phyloP scores from a whole-genome alignment of 1,139 yeast species.

The Meyerozyma elateridarum region DNA sequence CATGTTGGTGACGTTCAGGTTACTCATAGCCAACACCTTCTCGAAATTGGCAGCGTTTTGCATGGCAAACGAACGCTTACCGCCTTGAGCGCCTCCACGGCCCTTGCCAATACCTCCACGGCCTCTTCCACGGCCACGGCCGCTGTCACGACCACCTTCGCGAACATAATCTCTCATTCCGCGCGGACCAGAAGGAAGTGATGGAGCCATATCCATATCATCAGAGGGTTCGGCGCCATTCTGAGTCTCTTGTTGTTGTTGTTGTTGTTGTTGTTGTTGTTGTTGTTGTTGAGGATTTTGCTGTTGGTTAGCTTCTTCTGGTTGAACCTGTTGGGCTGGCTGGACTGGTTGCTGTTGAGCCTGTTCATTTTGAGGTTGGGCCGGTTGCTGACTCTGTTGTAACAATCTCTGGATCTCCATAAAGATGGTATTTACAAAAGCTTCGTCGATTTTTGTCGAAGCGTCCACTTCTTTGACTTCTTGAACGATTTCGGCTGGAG shows the following conservation, averaged over 20 bases:
- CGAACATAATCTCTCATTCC: slow-evolving; percentile 1
- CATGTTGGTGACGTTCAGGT: slow-evolving; percentile 18
- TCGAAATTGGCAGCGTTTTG: slow-evolving; percentile 38
- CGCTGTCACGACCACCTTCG: slow-evolving; percentile 2
- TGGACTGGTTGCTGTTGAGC: slow-evolving; percentile 11
- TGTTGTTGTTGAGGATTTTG: slow-evolving; percentile 17
- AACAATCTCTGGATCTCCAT: slow-evolving; percentile 46
- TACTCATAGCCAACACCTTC: slow-evolving; percentile 34
- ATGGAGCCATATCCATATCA: slow-evolving; percentile 3
- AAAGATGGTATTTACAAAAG: slow-evolving; percentile 48
- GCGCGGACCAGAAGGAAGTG: slow-evolving; percentile 2
- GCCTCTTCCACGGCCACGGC: slow-evolving; percentile 7
- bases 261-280: slow-evolving; percentile 15
- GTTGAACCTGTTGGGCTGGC: slow-evolving; percentile 8
- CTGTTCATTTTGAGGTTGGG: slow-evolving; percentile 9
- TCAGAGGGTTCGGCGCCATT: slow-evolving; percentile 2
- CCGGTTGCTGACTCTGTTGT: slow-evolving; percentile 6
- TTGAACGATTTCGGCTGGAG: slow-evolving; percentile 55
- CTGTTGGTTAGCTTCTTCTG: slow-evolving; percentile 10
- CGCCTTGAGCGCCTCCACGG: slow-evolving; percentile 8
- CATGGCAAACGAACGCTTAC: slow-evolving; percentile 27
- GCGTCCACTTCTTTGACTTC: slow-evolving; percentile 69
- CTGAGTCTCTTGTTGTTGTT: slow-evolving; percentile 13
- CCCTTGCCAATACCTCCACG: slow-evolving; percentile 11
- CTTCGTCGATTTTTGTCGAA: slow-evolving; percentile 45